Conservation (phyloP, 768 basidiomycete species). For the Collybia nuda region DNA sequence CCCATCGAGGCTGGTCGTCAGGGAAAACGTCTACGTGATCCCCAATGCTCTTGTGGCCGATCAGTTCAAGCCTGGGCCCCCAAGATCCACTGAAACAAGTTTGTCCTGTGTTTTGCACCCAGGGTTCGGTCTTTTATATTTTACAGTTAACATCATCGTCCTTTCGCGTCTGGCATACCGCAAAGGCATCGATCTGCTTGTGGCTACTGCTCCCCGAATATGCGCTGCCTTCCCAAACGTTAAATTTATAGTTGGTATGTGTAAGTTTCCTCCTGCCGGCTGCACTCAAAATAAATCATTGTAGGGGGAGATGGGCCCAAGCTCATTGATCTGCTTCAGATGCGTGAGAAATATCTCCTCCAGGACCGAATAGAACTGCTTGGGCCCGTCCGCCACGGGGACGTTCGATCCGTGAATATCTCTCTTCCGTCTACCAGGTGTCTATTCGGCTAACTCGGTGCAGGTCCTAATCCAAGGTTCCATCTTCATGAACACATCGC, state of each 20-base stretch:
- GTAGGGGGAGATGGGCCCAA: constrained; percentile 96
- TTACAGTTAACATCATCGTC: constrained; percentile 85
- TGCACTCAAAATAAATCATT: neutral
- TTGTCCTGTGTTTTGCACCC: constrained; percentile 16
- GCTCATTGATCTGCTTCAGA: constrained; percentile 90
- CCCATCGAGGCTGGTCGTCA: constrained; percentile 43
- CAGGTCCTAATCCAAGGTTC: constrained; percentile 85
- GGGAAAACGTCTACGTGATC: constrained; percentile 81
- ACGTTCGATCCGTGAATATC: constrained; percentile 69
- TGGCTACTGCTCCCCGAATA: constrained; percentile 88
- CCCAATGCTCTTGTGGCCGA: constrained; percentile 90
- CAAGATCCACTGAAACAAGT: constrained; percentile 56
- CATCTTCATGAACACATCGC: constrained; percentile 93
- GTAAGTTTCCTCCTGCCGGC: neutral
- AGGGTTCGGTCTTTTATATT: neutral
- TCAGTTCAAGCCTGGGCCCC: constrained; percentile 71
- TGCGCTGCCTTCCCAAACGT: constrained; percentile 86
- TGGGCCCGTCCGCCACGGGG: constrained; percentile 75
- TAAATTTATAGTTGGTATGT: constrained; percentile 80
- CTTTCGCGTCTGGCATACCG: constrained; percentile 90
- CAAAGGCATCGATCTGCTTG: constrained; percentile 94
- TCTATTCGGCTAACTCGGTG: neutral
- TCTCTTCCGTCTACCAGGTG: no score
- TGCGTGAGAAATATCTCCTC: constrained; percentile 86
- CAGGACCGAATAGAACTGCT: constrained; percentile 93